Base-by-base conservation (phyloP, 305 asterid species). In the Galium porrigens region DNA sequence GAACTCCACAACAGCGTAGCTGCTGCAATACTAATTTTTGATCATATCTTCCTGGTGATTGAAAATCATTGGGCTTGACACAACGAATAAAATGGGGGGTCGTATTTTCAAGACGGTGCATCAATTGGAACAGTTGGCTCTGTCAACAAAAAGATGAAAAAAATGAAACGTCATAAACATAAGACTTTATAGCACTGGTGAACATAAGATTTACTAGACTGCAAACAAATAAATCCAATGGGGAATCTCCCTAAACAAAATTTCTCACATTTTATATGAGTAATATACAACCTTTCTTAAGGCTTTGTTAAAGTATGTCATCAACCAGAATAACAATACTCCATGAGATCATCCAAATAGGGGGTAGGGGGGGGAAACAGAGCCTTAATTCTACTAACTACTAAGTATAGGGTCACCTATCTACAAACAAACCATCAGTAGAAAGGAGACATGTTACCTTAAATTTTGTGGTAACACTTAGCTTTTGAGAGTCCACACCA, bases 21-120 rank as follows among this genome's bases (percentile, higher is more conserved):
- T 94, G 99, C 74, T 90, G 97, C 76, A 94, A 78, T 52, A 94
- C 95, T 69, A 94, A 85, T 48, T 84, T 87, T 80, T 94, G 97
- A 72, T 84, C 83, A 78, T 90, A 94, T 69, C 65, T 79, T 62
- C 96, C 94, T 58, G 99, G 95, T 73, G 96, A 90, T 63, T 90
- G 96, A 64, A 77, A 72, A 79, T 90, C 84, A 75, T 94, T 94
- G 74, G 99, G 95, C 84, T 94, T 94, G 79, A 94, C 83, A 77
- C 99, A 94, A 62, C 99, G 99, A 68, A 94, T 82, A 77, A 94
- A 94, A 83, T 94, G 99, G 18, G 99, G 95, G 22, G 99, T 90
- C 12, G 99, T 94, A 75, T 69, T 94, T 84, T 82, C 96, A 33
- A 94, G 87, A 15, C 97, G 90, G 79, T 90, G 89, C 99, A 94